Conservation (phyloP, 1,284 basidiomycete species). For the Austroboletus novae-zelandiae region DNA sequence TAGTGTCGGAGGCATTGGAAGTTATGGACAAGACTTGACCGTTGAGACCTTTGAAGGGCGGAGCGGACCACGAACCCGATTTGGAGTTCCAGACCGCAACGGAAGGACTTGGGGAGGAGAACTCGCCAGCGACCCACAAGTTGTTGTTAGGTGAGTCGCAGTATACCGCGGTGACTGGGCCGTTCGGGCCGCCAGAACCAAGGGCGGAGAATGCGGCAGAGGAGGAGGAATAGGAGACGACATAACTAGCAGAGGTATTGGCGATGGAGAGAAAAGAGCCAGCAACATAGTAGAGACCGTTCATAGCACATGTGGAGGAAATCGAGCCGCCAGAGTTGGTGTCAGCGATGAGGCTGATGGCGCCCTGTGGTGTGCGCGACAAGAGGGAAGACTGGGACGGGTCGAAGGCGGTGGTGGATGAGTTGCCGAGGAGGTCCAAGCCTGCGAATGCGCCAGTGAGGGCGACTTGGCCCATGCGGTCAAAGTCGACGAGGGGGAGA, state of each 20-base stretch:
- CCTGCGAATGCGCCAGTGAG: constrained; percentile 86
- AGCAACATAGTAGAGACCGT: constrained; percentile 66
- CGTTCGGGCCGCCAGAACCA: constrained; percentile 64
- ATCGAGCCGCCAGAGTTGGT: constrained; percentile 73
- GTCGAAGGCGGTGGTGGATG: constrained; percentile 57
- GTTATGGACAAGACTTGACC: constrained; percentile 76
- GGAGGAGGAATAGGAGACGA: constrained; percentile 71
- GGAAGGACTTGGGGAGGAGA: constrained; percentile 67
- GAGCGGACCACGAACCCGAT: constrained; percentile 65
- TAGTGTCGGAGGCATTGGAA: constrained; percentile 66
- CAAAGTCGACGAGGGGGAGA: constrained; percentile 83
- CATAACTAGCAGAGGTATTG: constrained; percentile 56
- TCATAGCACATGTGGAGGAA: constrained; percentile 61
- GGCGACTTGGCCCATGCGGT: constrained; percentile 87
- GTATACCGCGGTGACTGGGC: constrained; percentile 71
- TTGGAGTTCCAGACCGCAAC: constrained; percentile 80
- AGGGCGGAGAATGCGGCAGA: constrained; percentile 59
- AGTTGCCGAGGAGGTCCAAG: constrained; percentile 70
- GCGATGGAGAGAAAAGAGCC: constrained; percentile 74
- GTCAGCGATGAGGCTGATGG: constrained; percentile 61
- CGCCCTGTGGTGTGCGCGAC: constrained; percentile 60
- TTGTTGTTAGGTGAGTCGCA: constrained; percentile 74
- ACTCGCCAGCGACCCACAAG: constrained; percentile 86
- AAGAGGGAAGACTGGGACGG: constrained; percentile 67
- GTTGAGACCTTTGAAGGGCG: constrained; percentile 80